A percentile compares a stretch with the other conserved stretches of the same genome.
Evolutionary conservation across 257 asterid species (phyloP).

Genomic region (Lantana camara): DNA sequence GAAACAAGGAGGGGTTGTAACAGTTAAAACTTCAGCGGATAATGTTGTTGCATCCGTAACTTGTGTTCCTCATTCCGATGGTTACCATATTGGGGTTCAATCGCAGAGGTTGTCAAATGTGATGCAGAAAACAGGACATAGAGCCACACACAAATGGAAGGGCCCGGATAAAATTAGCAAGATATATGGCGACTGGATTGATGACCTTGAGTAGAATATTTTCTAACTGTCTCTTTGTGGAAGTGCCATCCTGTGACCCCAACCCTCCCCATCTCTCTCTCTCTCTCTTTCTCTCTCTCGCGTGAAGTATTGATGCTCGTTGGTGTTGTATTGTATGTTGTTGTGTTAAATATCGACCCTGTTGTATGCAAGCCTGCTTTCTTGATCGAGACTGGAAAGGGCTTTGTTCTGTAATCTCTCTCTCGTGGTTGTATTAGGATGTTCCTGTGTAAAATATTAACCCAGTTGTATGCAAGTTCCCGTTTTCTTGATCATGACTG

Average conservation of each 20-base stretch:
- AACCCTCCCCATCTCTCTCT: too few species aligned
- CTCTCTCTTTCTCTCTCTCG: too few species aligned
- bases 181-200: conserved; percentile 66
- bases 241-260: not conserved
- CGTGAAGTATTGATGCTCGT: too few species aligned
- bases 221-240: too few species aligned
- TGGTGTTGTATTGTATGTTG: too few species aligned
- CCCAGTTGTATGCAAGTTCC: conserved; percentile 11
- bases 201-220: conserved; percentile 38
- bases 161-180: conserved; percentile 84
- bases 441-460: conserved; percentile 22
- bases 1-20: conserved; percentile 39
- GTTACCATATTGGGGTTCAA: conserved; percentile 48
- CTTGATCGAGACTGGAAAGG: too few species aligned
- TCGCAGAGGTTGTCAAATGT: conserved; percentile 54
- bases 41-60: conserved; percentile 26
- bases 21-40: conserved; percentile 36
- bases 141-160: conserved; percentile 48
- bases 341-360: too few species aligned
- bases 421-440: conserved; percentile 29
- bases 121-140: conserved; percentile 35
- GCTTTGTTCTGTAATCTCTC: not conserved
- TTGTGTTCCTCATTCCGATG: conserved; percentile 36
- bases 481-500: not conserved
- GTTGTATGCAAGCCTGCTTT: too few species aligned